Percentiles rank a stretch among this genome's conserved stretches.
Conservation (phyloP, 768 basidiomycete species). For the Termitomyces sp. region DNA sequence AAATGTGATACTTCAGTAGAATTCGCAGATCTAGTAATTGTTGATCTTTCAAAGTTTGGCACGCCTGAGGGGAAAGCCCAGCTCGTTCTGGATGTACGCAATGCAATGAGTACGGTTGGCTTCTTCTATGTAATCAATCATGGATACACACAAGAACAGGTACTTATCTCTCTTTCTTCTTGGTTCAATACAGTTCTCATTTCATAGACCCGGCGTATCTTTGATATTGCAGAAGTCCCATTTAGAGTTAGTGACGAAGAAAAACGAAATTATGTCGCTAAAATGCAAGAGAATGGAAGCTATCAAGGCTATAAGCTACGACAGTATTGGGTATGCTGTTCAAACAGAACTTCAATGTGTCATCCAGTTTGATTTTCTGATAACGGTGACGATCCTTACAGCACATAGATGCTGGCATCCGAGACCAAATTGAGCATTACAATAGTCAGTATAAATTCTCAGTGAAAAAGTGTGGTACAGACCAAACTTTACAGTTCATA, state of each 20-base stretch:
- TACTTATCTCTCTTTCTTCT: slow-evolving; percentile 6
- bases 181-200: too few relatives aligned
- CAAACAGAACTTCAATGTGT: not conserved
- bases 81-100: slow-evolving; percentile 34
- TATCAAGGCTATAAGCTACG: slow-evolving; percentile 32
- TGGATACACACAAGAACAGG: slow-evolving; percentile 36
- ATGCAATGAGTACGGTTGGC: slow-evolving; percentile 37
- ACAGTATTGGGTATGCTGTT: slow-evolving; percentile 14
- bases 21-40: slow-evolving; percentile 45
- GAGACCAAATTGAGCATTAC: slow-evolving; percentile 60
- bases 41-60: slow-evolving; percentile 40
- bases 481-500: slow-evolving; percentile 21
- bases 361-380: not conserved
- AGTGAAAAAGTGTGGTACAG: too few relatives aligned
- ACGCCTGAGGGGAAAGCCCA: slow-evolving; percentile 31
- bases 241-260: slow-evolving; percentile 34
- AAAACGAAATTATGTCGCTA: slow-evolving; percentile 28
- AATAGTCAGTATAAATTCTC: slow-evolving; percentile 35
- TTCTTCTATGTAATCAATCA: slow-evolving; percentile 50
- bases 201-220: slow-evolving; percentile 33
- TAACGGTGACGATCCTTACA: slow-evolving; percentile 15
- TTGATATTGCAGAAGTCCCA: slow-evolving; percentile 38
- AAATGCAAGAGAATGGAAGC: slow-evolving; percentile 31
- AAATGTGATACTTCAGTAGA: slow-evolving; percentile 18
- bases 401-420: slow-evolving; percentile 59